phyloP scores from a whole-genome alignment of 2,329 filamentous ascomycete genomes.

The Biscogniauxia mediterranea region DNA sequence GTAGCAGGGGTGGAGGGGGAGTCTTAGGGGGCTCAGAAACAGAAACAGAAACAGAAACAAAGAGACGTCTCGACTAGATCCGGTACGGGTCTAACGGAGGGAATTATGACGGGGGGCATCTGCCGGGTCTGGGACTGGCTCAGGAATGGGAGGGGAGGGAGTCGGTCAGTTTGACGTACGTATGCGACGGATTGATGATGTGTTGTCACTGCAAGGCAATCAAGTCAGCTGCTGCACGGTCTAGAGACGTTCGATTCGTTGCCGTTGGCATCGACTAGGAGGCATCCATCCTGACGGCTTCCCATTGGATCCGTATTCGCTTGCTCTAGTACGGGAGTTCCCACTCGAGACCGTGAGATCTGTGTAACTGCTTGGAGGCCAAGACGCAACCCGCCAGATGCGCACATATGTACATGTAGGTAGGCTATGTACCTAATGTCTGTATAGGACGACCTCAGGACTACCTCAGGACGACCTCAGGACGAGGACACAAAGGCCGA shows the following conservation, averaged over 20 bases:
- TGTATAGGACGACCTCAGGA: too few species aligned
- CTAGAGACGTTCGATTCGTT: neutral
- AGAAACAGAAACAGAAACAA: neutral
- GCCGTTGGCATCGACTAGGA: neutral
- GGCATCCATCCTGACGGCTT: neutral
- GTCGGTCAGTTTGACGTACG: neutral
- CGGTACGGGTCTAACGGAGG: too few species aligned
- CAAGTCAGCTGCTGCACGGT: constrained; percentile 21
- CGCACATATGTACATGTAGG: constrained; percentile 13
- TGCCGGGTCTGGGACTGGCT: neutral
- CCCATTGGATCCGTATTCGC: constrained; percentile 7
- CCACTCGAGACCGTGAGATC: neutral
- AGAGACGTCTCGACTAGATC: neutral
- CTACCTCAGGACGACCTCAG: too few species aligned
- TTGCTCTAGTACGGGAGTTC: neutral
- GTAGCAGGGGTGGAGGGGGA: neutral
- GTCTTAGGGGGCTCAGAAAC: neutral
- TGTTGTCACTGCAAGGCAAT: constrained; percentile 28
- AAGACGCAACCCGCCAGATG: neutral
- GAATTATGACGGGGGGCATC: neutral
- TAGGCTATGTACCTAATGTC: too few species aligned
- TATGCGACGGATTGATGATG: constrained; percentile 18
- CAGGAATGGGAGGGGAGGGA: too few species aligned
- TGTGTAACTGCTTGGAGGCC: constrained; percentile 3
- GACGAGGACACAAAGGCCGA: too few species aligned